Base-by-base conservation (phyloP, 1,139 yeast species). In the Diutina neorugosa region DNA sequence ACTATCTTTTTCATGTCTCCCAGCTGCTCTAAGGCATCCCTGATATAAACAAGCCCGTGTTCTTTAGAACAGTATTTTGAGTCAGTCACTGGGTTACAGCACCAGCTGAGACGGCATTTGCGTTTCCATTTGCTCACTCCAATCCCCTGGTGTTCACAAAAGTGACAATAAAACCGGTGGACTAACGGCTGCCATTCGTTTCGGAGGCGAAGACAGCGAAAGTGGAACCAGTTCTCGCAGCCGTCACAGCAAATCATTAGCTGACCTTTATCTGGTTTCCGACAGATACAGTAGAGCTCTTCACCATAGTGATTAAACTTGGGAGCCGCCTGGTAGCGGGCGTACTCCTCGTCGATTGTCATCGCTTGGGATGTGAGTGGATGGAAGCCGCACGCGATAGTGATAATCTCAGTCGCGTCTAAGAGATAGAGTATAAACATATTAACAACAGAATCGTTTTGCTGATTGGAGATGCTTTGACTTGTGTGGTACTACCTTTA, bases 181-280 rank as follows among this genome's bases (percentile, higher is more conserved):
- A 90, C 82, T 54, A 90, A 69, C 50, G 75, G 72, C 54, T 80
- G 77, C 61, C 77, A 78, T 47, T 70, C 67, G n/a, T 66, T 68
- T 52, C 81, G 73, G 51, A 90, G 64, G 56, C 76, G 76, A 75
- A 90, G 80, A 62, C 97, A 91, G 52, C 71, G 73, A 65, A 91
- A 88, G 67, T 91, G 97, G 63, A 77, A 91, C 98, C 98, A 91
- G 58, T 88, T 96, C 62, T 90, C 96, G 67, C 98, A 91, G 7
- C 89, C 91, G 65, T 90, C 97, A 64, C 98, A 91, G 0, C 87
- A 90, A 21, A 91, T 86, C 97, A 90, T 90, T 57, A 85, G 64
- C 65, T 86, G 86, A 1, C 78, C 79, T 1, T 93, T 95, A 62
- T 91, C 97, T 0, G 91, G 86, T 56, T 77, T 78, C 48, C 94